phyloP scores from a whole-genome alignment of 2,329 filamentous ascomycete species.

The Sporothrix inflata region DNA sequence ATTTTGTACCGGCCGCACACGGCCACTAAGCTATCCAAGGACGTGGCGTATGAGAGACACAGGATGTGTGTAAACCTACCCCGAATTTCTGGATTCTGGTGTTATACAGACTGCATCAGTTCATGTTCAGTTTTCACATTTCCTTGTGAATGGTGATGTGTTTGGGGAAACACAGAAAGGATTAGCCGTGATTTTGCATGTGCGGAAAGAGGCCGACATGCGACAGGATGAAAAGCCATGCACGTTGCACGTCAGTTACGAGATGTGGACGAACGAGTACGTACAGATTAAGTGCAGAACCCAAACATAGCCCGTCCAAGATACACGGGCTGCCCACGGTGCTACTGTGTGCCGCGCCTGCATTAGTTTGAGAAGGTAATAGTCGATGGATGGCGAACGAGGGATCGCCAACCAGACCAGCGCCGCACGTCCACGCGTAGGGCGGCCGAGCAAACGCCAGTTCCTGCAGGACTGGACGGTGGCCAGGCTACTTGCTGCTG shows the following conservation, averaged over 20 bases:
- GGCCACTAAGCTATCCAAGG: neutral
- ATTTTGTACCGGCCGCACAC: too few relatives aligned
- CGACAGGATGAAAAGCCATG: too few relatives aligned
- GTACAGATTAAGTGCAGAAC: neutral
- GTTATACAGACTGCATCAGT: neutral
- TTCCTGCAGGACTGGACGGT: neutral
- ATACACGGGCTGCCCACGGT: neutral
- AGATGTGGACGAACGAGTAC: neutral
- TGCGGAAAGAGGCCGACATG: too few relatives aligned
- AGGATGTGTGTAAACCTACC: neutral
- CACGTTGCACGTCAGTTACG: neutral
- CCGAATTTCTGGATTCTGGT: neutral
- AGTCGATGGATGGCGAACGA: neutral
- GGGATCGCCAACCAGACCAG: constrained; percentile 9
- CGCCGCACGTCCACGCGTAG: neutral
- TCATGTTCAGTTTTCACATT: neutral
- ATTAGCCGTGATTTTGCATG: too few relatives aligned
- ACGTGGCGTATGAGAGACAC: neutral
- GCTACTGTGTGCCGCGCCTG: constrained; percentile 16
- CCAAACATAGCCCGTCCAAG: neutral
- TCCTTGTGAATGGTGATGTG: neutral
- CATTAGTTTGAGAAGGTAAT: neutral
- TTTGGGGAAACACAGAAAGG: too few relatives aligned
- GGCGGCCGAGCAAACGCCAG: constrained; percentile 8
- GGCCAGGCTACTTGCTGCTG: neutral